Conservation (phyloP, 2,329 filamentous ascomycete species). For the Claviceps capensis region DNA sequence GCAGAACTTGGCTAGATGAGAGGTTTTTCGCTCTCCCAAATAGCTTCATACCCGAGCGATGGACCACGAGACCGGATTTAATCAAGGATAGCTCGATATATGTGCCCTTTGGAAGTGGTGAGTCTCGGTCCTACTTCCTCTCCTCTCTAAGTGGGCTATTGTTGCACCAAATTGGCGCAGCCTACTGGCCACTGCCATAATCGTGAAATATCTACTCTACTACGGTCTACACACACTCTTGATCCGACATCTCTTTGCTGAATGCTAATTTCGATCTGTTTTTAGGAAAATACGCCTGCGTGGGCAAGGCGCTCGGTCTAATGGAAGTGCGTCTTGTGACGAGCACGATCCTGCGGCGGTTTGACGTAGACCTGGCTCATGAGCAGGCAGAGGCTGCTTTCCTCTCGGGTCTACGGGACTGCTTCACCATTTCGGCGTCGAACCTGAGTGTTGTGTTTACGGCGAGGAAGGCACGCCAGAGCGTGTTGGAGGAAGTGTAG, state of each 20-base stretch:
- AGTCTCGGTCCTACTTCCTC: neutral
- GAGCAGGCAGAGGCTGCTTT: neutral
- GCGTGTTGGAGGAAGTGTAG: neutral
- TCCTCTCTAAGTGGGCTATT: neutral
- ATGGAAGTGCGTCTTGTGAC: conserved; percentile 15
- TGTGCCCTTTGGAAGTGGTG: conserved; percentile 16
- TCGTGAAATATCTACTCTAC: neutral
- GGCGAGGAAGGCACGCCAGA: neutral
- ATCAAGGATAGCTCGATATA: conserved; percentile 12
- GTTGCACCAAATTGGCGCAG: too few species aligned
- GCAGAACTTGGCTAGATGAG: conserved; percentile 5
- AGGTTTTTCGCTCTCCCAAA: conserved; percentile 8
- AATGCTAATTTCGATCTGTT: neutral
- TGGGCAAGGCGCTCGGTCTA: conserved; percentile 22
- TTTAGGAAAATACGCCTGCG: conserved; percentile 19
- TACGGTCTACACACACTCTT: too few species aligned
- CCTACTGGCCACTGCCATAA: neutral
- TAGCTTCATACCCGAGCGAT: conserved; percentile 22
- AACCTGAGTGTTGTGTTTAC: neutral
- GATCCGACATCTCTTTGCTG: too few species aligned
- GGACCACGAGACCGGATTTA: conserved; percentile 18
- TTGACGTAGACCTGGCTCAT: neutral
- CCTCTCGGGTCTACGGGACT: neutral
- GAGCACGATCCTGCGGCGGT: neutral
- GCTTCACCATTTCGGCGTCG: neutral